Evolutionary conservation across 208 protist species (phyloP).

Genomic region (Endotrypanum monterogeii): DNA sequence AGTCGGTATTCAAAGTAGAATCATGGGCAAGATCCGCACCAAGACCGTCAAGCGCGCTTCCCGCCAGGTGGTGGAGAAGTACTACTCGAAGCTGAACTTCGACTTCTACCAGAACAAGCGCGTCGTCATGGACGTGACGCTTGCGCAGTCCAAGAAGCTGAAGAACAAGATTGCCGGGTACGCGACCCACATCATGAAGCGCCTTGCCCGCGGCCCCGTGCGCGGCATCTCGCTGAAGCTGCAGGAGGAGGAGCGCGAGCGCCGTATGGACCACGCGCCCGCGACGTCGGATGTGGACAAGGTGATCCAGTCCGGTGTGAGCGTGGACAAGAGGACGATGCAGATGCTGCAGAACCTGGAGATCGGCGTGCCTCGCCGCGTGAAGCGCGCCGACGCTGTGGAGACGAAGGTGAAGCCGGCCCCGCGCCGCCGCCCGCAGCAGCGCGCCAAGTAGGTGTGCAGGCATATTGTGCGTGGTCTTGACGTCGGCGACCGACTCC

Average conservation of each 20-base stretch:
- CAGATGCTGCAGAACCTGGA: constrained; percentile 88
- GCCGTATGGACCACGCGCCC: constrained; percentile 99
- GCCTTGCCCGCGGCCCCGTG: constrained; percentile 98
- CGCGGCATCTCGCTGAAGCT: constrained; percentile 99
- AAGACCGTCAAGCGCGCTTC: constrained; percentile 99
- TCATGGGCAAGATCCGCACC: constrained; percentile 99
- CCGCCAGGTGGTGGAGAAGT: constrained; percentile 99
- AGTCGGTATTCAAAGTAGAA: constrained; percentile 14
- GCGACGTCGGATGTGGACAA: constrained; percentile 90
- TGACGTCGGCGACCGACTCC: too few relatives aligned
- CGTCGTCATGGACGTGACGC: constrained; percentile 96
- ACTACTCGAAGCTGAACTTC: constrained; percentile 98
- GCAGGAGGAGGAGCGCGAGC: constrained; percentile 99
- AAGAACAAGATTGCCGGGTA: constrained; percentile 99
- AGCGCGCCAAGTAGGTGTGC: constrained; percentile 79
- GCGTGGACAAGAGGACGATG: constrained; percentile 88
- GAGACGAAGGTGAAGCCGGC: constrained; percentile 99
- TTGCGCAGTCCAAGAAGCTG: constrained; percentile 99
- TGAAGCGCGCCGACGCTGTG: constrained; percentile 38
- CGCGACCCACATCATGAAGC: constrained; percentile 99
- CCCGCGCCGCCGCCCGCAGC: constrained; percentile 97
- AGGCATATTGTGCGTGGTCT: background rate
- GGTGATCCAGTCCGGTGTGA: constrained; percentile 84
- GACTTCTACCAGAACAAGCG: constrained; percentile 99
- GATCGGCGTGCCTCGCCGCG: constrained; percentile 84